Percentiles rank a stretch among this genome's conserved stretches.
These are phyloP conservation scores for Trichophyton mentagrophytes DNA, from an alignment of 2,329 filamentous ascomycete genomes.

Conservation along the genomic window DNA sequence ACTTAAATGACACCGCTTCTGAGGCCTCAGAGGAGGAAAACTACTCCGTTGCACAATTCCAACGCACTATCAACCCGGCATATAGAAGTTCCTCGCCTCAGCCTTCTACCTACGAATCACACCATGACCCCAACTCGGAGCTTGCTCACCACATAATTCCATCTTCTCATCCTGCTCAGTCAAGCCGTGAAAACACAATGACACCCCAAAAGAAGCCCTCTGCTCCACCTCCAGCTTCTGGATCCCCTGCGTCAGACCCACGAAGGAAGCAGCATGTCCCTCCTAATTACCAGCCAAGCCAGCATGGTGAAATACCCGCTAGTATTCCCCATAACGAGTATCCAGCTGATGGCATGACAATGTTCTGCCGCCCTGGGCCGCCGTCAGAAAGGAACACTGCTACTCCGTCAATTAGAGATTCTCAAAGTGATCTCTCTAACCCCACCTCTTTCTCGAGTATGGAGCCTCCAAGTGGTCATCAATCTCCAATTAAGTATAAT, in stretches of 20 bases:
- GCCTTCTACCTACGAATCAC: slow-evolving; percentile 82
- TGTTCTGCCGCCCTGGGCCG: slow-evolving; percentile 73
- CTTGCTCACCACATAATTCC: slow-evolving; percentile 58
- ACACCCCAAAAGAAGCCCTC: slow-evolving; percentile 39
- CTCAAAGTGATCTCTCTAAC: slow-evolving; percentile 80
- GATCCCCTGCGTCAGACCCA: slow-evolving; percentile 5
- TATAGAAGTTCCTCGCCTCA: slow-evolving; percentile 94
- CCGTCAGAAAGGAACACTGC: slow-evolving; percentile 57
- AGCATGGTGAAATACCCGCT: slow-evolving; percentile 51
- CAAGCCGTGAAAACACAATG: slow-evolving; percentile 40
- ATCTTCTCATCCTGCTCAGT: slow-evolving; percentile 33
- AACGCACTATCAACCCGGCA: slow-evolving; percentile 84
- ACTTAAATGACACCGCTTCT: slow-evolving; percentile 65
- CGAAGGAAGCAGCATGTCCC: slow-evolving; percentile 30
- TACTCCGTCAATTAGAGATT: slow-evolving; percentile 72
- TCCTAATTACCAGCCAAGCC: slow-evolving; percentile 42
- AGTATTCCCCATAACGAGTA: slow-evolving; percentile 80
- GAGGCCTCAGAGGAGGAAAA: slow-evolving; percentile 77
- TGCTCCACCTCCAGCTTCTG: slow-evolving; percentile 14
- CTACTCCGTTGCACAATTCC: slow-evolving; percentile 93
- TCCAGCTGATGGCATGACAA: slow-evolving; percentile 90
- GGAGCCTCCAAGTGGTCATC: slow-evolving; percentile 60
- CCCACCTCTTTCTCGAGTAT: slow-evolving; percentile 79
- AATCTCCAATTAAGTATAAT: slow-evolving; percentile 57
- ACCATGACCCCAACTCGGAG: slow-evolving; percentile 70